A percentile compares a stretch with the other conserved stretches of the same genome.
Evolutionary conservation across 257 asterid species (phyloP).

Genomic region (Penstemon barbatus): DNA sequence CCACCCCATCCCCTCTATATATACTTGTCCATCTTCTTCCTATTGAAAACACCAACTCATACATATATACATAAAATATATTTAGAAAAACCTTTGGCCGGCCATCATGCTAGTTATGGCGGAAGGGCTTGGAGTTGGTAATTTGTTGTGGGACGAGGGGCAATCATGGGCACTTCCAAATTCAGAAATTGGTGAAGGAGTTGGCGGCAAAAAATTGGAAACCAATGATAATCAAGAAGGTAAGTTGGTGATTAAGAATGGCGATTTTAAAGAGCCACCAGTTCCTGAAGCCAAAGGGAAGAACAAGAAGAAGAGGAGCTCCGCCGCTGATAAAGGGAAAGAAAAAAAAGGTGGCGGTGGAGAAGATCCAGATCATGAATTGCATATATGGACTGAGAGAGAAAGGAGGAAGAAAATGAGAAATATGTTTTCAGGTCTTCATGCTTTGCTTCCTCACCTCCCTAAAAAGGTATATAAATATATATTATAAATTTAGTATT

Average conservation of each 20-base stretch:
- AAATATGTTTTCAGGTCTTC: constrained; percentile 69
- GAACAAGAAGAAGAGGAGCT: constrained; percentile 30
- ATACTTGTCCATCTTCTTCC: not conserved
- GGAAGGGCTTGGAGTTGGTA: constrained; percentile 26
- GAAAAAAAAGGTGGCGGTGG: constrained; percentile 27
- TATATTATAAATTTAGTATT: not conserved
- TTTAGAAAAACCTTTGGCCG: not conserved
- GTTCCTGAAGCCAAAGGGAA: constrained; percentile 14
- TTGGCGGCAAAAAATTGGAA: constrained; percentile 4
- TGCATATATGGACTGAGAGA: constrained; percentile 79
- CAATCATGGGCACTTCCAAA: constrained; percentile 39
- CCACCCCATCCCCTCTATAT: not conserved
- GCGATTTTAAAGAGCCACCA: not conserved
- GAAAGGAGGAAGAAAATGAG: constrained; percentile 93
- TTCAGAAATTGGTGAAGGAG: constrained; percentile 27
- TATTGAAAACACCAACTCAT: not conserved
- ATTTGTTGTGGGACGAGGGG: constrained; percentile 36
- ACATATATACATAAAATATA: not conserved
- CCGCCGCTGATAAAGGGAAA: not conserved
- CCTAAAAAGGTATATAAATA: constrained; percentile 57
- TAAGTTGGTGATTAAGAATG: constrained; percentile 11
- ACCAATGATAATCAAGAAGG: constrained; percentile 14
- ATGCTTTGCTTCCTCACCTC: constrained; percentile 79
- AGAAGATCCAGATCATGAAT: constrained; percentile 51
- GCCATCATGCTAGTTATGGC: constrained; percentile 33